These are phyloP conservation scores for Collariella sp. DNA, from an alignment of 495 filamentous ascomycete genomes.

Conservation along the genomic window DNA sequence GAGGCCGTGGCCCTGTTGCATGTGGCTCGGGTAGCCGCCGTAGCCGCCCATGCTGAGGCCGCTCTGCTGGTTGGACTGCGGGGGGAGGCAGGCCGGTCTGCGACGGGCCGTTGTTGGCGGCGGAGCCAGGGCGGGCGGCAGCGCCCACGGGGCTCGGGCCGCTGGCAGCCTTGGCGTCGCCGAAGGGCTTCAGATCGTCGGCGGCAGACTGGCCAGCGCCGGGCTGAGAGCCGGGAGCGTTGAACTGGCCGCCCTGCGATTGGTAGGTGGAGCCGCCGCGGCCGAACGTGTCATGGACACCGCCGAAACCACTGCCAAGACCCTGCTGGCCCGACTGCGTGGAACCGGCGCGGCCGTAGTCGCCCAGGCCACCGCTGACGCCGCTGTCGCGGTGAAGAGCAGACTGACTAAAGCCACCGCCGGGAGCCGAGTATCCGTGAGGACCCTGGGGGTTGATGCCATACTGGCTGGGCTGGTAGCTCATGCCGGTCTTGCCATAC, in stretches of 20 bases:
- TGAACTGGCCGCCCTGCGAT: slow-evolving; percentile 61
- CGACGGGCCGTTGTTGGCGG: slow-evolving; percentile 61
- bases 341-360: slow-evolving; percentile 70
- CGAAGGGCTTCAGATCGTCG: slow-evolving; percentile 70
- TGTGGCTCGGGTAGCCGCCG: slow-evolving; percentile 57
- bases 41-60: slow-evolving; percentile 49
- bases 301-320: slow-evolving; percentile 57
- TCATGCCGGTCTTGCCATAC: slow-evolving; percentile 62
- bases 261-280: slow-evolving; percentile 52
- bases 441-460: slow-evolving; percentile 60
- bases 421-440: slow-evolving; percentile 77
- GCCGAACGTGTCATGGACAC: slow-evolving; percentile 70
- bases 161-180: slow-evolving; percentile 55
- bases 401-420: slow-evolving; percentile 63
- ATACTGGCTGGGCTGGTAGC: slow-evolving; percentile 74
- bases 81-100: slow-evolving; percentile 64
- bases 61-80: slow-evolving; percentile 56
- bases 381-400: slow-evolving; percentile 58
- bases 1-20: slow-evolving; percentile 54
- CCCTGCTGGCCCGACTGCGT: slow-evolving; percentile 63
- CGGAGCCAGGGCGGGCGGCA: slow-evolving; percentile 74
- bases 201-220: slow-evolving; percentile 38
- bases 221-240: slow-evolving; percentile 51
- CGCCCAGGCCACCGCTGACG: slow-evolving; percentile 47
- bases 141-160: slow-evolving; percentile 79